Base-by-base conservation (phyloP, 345 rosid species). In the Eucalyptus grandis region DNA sequence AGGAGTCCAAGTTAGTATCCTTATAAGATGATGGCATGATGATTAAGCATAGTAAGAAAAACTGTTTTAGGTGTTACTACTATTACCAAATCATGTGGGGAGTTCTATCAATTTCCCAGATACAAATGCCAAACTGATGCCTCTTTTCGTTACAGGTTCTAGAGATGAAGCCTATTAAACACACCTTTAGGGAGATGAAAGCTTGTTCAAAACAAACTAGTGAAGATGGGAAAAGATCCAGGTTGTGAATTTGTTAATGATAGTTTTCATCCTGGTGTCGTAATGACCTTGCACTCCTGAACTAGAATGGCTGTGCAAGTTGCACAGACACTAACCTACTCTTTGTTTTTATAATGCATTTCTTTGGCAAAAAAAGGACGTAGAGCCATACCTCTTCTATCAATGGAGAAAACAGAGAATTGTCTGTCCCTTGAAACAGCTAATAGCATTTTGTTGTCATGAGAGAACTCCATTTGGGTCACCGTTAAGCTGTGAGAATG, bases 391-490 rank as follows among this genome's bases (percentile, higher is more conserved):
- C 99, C 99, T 91, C 93, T 92, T 93, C 93, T 93, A 88, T 53
- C 90, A 87, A 98, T 93, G n/a, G 92, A 91, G 94, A 97, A 96
- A 90, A 97, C 91, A 27, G 99, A 96, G 92, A 97, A 96, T 60
- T 97, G 97, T n/a, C 99, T 93, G 91, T 98, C 99, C 92, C 99
- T 96, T 81, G 98, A 98, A 91, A 98, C 98, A 43, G 99, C 91
- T 91, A 97, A 93, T 89, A 97, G 98, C 91, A 97, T 91, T 87
- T 90, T 93, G 91, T 97, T 94, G 53, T 98, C 96, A 27, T 92
- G 94, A 88, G 98, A 97, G 93, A 96, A 98, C 88, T 95, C 97
- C 93, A 96, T 96, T 65, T 95, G 98, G 34, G 99, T 98, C 58
- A 97, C 99, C 49, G 99, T 97, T 93, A 98, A 95, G 92, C 94